Base-by-base conservation (phyloP, 1,284 basidiomycete genomes). In the Rhodotorula sp. region DNA sequence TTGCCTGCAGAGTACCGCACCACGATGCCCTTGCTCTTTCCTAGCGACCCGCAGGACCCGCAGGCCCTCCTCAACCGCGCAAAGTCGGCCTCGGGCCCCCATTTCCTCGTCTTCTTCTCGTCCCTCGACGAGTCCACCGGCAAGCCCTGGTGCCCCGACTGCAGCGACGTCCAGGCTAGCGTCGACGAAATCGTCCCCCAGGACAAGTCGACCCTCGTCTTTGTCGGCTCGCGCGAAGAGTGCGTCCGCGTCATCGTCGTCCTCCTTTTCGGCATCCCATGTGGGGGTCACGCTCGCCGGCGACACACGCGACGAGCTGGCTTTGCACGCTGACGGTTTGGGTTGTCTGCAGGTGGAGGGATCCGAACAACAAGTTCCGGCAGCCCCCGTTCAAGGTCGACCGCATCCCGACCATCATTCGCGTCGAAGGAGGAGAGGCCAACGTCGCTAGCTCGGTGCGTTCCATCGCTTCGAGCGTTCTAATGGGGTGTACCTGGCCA, bases 401-500 rank as follows among this genome's bases (percentile, higher is more conserved):
- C 45, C 83, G 82, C 46, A 84, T 93, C 34, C 92, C 92, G 21
- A 92, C 91, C 16, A 87, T 93, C 71, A 82, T 93, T 67, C 86
- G 86, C 75, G 55, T 75, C 56, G 59, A 66, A 14, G n/a, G 57
- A n/a, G 21, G 61, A 17, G 65, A 48, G 19, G 63, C 67, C 44
- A 42, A 57, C 21, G 56, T 70, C 16, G 68, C 88, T n/a, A 81
- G 85, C 78, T 83, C 89, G 75, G 91, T 91, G 78, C 78, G 90
- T 85, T 16, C 34, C 5, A 5, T 34, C 10, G 52, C 61, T 60
- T 67, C 34, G 34, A 34, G 34, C 34, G 34, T 34, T 34, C 34
- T 34, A 34, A 5, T 34, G 34, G 34, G 34, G 34, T n/a, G 5
- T 34, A 34, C 5, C 34, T 34, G 34, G 34, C 34, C 34, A 34